Conservation (phyloP, 1,284 basidiomycete genomes). For the Taiwanofungus camphoratus region DNA sequence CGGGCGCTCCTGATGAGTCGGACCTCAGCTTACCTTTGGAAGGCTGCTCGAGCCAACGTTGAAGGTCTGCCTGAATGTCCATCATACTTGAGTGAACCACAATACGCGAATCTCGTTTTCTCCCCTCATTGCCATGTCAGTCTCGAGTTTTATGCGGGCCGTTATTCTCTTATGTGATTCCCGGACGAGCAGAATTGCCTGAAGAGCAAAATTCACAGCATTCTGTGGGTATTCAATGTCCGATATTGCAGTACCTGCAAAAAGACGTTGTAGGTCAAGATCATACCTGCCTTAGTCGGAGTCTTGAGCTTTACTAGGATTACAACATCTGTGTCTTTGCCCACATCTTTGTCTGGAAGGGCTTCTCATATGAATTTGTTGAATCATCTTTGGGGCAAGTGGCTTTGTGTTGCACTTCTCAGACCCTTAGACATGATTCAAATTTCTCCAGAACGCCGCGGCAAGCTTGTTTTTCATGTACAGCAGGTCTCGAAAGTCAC, state of each 20-base stretch:
- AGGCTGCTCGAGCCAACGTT: slow-evolving; percentile 13
- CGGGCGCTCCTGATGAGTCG: slow-evolving; percentile 37
- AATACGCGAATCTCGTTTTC: slow-evolving; percentile 26
- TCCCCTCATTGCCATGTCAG: slow-evolving; percentile 13
- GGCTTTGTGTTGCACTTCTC: no score
- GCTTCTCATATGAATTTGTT: no score
- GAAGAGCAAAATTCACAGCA: slow-evolving; percentile 8
- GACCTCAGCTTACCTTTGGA: slow-evolving; percentile 11
- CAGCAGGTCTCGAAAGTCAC: no score
- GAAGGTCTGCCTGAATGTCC: slow-evolving; percentile 26
- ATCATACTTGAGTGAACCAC: slow-evolving; percentile 28
- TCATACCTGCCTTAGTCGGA: neutral
- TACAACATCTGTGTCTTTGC: no score
- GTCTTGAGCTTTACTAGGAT: no score
- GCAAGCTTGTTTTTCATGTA: no score
- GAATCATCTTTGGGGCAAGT: no score
- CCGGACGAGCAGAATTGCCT: slow-evolving; percentile 14
- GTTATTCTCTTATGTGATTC: neutral
- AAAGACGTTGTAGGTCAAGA: slow-evolving; percentile 4
- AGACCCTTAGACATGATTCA: no score
- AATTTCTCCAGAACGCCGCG: no score
- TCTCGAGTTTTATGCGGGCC: neutral
- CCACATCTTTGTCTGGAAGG: no score
- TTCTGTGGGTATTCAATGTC: slow-evolving; percentile 11
- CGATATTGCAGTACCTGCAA: slow-evolving; percentile 13